phyloP scores from a whole-genome alignment of 495 filamentous ascomycete species.

The Tuber aestivum region DNA sequence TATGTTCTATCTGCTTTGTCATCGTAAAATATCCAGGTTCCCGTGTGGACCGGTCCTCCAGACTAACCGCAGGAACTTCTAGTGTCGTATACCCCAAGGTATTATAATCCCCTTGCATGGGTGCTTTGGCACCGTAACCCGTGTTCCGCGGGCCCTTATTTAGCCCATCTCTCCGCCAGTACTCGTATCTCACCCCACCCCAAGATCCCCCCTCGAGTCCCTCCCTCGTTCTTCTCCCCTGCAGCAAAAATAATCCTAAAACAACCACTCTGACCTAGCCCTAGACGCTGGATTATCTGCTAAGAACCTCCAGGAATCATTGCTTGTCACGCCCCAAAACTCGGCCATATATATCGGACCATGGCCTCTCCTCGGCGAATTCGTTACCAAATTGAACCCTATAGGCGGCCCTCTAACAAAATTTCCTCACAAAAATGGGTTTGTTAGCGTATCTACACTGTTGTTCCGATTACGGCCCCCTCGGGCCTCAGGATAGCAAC shows the following conservation, averaged over 20 bases:
- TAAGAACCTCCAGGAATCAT: not conserved
- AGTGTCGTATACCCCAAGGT: not conserved
- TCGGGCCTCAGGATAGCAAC: not conserved
- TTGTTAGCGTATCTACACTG: constrained; percentile 7
- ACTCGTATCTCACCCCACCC: not conserved
- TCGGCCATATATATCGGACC: not conserved
- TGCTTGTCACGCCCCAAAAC: constrained; percentile 1
- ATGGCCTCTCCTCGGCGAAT: not conserved
- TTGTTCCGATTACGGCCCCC: constrained; percentile 12
- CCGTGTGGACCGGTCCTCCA: not conserved
- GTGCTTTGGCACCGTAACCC: not conserved
- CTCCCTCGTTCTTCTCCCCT: not conserved
- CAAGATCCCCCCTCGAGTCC: not conserved
- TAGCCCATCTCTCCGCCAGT: not conserved
- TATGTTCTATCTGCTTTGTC: not conserved
- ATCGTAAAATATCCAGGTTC: not conserved
- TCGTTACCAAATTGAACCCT: no score
- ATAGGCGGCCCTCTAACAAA: not conserved
- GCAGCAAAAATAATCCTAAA: not conserved
- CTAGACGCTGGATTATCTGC: not conserved
- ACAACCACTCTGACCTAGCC: not conserved
- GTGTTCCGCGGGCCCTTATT: not conserved
- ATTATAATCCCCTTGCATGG: not conserved
- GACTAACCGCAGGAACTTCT: not conserved
- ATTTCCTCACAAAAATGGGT: not conserved